Evolutionary conservation across 164 flowering plant genomes (phyloP).

Genomic region (Buxus sempervirens): DNA sequence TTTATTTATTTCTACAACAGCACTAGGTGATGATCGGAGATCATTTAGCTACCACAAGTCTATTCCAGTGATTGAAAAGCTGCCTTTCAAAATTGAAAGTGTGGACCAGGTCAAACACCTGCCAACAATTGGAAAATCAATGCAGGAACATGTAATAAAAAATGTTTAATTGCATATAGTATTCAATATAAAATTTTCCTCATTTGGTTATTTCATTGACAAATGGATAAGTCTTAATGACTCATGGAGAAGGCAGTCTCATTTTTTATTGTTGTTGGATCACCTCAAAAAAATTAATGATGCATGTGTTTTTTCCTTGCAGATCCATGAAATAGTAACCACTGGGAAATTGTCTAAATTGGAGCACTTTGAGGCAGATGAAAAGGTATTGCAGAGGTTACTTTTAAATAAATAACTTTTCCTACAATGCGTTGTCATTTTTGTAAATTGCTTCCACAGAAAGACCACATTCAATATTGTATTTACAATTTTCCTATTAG

Average conservation of each 20-base stretch:
- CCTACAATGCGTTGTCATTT: background rate
- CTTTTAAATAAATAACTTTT: conserved; percentile 7
- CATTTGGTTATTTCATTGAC: background rate
- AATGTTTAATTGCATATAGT: background rate
- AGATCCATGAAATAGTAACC: conserved; percentile 92
- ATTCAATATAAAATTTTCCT: too few species aligned
- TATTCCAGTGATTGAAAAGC: conserved; percentile 79
- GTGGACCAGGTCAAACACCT: conserved; percentile 75
- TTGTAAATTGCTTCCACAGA: background rate
- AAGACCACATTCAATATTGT: background rate
- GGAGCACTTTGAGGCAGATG: conserved; percentile 94
- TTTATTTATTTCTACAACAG: conserved; percentile 30
- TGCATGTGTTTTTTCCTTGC: conserved; percentile 24
- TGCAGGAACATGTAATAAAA: conserved; percentile 86
- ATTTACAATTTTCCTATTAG: too few species aligned
- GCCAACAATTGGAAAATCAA: conserved; percentile 84
- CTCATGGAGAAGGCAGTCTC: background rate
- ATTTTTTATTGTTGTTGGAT: background rate
- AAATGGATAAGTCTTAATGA: background rate
- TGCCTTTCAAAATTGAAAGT: conserved; percentile 82
- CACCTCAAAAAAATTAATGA: background rate
- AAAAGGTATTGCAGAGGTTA: conserved; percentile 52
- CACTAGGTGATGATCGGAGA: conserved; percentile 92
- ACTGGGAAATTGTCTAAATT: conserved; percentile 90
- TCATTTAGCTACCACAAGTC: conserved; percentile 97